Conservation (phyloP, 345 rosid species). For the Syzygium grande region DNA sequence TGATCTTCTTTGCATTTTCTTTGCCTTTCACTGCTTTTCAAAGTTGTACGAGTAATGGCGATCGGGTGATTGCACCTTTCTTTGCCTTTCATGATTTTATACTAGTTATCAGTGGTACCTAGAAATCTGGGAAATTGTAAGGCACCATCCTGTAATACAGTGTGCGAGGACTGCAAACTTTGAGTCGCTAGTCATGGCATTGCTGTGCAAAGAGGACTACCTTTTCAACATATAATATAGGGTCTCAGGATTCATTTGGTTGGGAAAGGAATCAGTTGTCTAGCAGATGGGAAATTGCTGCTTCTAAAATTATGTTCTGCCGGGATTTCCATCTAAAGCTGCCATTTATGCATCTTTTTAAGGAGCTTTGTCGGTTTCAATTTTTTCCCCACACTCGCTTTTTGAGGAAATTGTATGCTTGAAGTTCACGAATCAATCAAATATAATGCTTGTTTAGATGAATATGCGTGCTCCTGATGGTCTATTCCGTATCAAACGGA, state of each 20-base stretch:
- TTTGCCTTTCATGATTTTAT: not conserved
- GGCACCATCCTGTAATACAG: not conserved
- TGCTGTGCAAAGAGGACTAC: not conserved
- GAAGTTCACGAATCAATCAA: not conserved
- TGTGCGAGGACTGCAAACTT: not conserved
- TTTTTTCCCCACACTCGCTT: not conserved
- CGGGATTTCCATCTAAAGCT: not conserved
- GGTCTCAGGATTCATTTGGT: not conserved
- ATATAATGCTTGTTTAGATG: not conserved
- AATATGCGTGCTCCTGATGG: not conserved
- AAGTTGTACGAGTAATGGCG: not conserved
- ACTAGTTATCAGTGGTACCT: not conserved
- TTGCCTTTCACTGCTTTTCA: not conserved
- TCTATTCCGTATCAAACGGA: not conserved
- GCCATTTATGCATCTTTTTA: not conserved
- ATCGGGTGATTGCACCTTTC: not conserved
- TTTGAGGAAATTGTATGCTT: not conserved
- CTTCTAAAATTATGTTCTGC: not conserved
- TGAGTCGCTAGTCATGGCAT: not conserved
- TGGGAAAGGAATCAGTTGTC: not conserved
- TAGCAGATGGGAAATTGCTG: not conserved
- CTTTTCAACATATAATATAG: not conserved
- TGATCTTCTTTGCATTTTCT: not conserved
- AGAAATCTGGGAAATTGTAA: not conserved
- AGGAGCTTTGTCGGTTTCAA: not conserved